Base-by-base conservation (phyloP, 371 early-diverging fungal species). In the Lichtheimia ramosa region DNA sequence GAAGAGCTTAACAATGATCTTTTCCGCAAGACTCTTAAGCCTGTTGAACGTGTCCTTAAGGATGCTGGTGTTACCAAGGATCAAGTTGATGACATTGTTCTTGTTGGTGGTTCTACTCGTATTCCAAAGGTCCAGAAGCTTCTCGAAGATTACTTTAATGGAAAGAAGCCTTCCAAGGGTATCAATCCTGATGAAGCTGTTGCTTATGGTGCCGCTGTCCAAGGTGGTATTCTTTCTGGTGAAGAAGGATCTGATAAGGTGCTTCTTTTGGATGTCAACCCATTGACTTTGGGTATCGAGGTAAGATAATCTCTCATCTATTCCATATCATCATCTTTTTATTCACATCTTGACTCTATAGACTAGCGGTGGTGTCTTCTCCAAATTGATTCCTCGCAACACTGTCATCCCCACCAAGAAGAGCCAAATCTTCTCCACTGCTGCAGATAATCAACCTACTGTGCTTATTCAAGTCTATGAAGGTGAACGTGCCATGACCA, bases 121-220 rank as follows among this genome's bases (percentile, higher is more conserved):
- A 96, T 99, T 79, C 99, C 99, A 77, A 95, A 94, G 85, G 96
- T 99, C 52, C 91, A 94, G 73, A 90, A 92, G 66, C 83, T 94
- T 48, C 94, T 99, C 63, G 91, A 94, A 77, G 82, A 87, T 15
- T 88, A 92, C 75, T 99, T 99, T 72, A 79, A 75, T 83, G 96
- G 96, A 63, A 91, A 91, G 75, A 92, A 96, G 73, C 96, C 98
- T 21, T 90, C 92, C 79, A 94, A 93, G 84, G 86, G 89, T 61
- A 95, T 99, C 70, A 95, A 99, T 88, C 99, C 99, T 59, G 99
- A 99, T 77, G 98, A 98, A 79, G 99, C 99, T 68, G 99, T 99
- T 55, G 99, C 99, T 67, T 91, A 94, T 68, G 99, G 99, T 75
- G 99, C 99, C 66, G 97, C 99, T 61, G 90, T 99, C 66, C 99